Percentiles rank a stretch among this genome's conserved stretches.
Evolutionary conservation across 495 filamentous ascomycete species (phyloP).

Genomic region (Platismatia glauca): DNA sequence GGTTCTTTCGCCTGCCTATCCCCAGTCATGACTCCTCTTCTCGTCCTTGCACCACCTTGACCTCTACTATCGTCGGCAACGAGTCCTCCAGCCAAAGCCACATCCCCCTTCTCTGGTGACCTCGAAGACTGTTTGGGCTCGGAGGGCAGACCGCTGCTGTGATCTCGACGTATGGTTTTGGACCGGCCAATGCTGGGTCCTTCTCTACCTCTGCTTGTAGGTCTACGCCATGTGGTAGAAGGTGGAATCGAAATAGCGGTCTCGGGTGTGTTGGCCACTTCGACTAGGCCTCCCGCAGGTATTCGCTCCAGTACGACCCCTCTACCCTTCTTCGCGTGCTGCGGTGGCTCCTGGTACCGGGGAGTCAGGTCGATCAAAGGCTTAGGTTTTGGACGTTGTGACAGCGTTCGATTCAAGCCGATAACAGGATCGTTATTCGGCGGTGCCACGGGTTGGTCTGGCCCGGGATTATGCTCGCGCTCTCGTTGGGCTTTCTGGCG

Average conservation of each 20-base stretch:
- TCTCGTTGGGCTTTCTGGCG: slow-evolving; percentile 50
- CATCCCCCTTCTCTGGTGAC: slow-evolving; percentile 13
- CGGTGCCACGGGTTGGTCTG: slow-evolving; percentile 18
- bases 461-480: slow-evolving; percentile 29
- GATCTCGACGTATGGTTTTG: slow-evolving; percentile 23
- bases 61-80: slow-evolving; percentile 22
- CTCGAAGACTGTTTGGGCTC: slow-evolving; percentile 24
- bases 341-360: slow-evolving; percentile 63
- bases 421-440: neutral
- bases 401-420: slow-evolving; percentile 25
- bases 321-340: slow-evolving; percentile 58
- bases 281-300: slow-evolving; percentile 48
- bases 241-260: slow-evolving; percentile 42
- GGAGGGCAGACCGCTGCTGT: slow-evolving; percentile 30
- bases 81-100: slow-evolving; percentile 24
- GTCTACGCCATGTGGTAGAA: slow-evolving; percentile 33
- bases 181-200: slow-evolving; percentile 8
- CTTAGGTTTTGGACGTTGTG: slow-evolving; percentile 37
- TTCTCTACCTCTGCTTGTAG: slow-evolving; percentile 19
- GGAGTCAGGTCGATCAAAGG: slow-evolving; percentile 72
- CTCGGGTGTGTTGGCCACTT: slow-evolving; percentile 52
- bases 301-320: slow-evolving; percentile 53
- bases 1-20: slow-evolving; percentile 43
- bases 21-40: slow-evolving; percentile 47
- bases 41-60: slow-evolving; percentile 29